Evolutionary conservation across 2,329 filamentous ascomycete species (phyloP), one percentile per base, ranked within the genome.

Genomic region (Xylariaceae sp.): DNA sequence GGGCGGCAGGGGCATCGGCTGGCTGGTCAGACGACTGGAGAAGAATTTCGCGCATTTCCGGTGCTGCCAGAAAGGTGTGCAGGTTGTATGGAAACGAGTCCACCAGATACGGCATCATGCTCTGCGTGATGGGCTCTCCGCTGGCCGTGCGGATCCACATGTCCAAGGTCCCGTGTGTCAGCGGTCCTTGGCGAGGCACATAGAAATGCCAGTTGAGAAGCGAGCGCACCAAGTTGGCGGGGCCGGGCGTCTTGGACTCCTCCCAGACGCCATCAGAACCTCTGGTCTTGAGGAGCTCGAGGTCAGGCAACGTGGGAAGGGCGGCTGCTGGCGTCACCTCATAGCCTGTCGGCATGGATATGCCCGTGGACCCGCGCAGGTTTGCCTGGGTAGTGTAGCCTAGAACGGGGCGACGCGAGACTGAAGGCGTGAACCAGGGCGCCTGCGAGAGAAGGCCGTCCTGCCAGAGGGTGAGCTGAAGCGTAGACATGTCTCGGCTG

Each of bases 11-110:
- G 15, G 22, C 17, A 9, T 35, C 13, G 9, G 14, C 14, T 51
- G 55, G 33, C 21, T 23, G 21, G 8, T 8, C 21, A 8, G 21
- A 8, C 25, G 9, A 10, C 8, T 6, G 25, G 8, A 27, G 8
- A 15, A 27, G 10, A 15, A 27, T 7, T 14, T 10, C 25, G 10
- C 25, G 25, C 25, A 27, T 15, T 13, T 27, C 25, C 60, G 52
- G 43, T 40, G 43, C 19, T 34, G 19, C 28, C 0, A 49, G 23
- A 17, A 33, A 47, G 1, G 36, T 52, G 52, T 81, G 70, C 23
- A 80, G 52, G 31, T 77, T 67, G 56, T 73, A 72, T 7, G 77
- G 78, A 43, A 79, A 83, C 58, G 75, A 74, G 53, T 84, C 80
- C 19, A 64, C 63, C 9, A 82, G 58, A 45, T 72, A 81, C 0